Percentiles rank a stretch among this genome's conserved stretches.
phyloP scores from a whole-genome alignment of 148 eudicot genomes.

The Rhododendron mucronatum region DNA sequence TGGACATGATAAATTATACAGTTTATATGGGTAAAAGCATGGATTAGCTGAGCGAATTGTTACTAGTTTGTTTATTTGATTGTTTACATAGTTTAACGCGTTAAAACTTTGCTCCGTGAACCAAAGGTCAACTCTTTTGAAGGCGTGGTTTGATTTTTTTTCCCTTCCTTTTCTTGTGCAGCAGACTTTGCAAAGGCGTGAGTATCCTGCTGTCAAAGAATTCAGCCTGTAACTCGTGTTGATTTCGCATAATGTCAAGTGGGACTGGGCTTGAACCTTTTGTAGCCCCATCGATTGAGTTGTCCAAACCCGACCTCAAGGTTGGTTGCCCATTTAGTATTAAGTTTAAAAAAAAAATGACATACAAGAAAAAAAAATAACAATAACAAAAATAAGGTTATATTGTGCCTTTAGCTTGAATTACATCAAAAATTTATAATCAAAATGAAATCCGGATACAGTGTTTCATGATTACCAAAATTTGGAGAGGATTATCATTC shows the following conservation, averaged over 20 bases:
- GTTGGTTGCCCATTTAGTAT: no score
- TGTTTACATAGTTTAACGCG: not conserved
- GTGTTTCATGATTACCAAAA: no score
- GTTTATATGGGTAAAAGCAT: not conserved
- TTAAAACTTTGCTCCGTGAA: not conserved
- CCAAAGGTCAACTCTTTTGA: constrained; percentile 3
- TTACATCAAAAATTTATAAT: no score
- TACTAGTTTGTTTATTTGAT: not conserved
- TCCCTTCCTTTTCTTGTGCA: not conserved
- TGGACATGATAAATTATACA: not conserved
- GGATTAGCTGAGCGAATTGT: constrained; percentile 3
- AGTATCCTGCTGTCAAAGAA: not conserved
- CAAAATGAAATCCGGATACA: no score
- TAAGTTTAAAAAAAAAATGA: no score
- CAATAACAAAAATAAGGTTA: no score
- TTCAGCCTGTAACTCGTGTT: constrained; percentile 13
- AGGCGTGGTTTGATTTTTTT: not conserved
- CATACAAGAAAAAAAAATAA: no score
- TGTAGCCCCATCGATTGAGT: not conserved
- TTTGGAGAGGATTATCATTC: no score
- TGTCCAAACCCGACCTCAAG: no score
- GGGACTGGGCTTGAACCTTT: constrained; percentile 77
- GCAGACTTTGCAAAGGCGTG: constrained; percentile 12
- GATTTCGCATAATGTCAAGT: constrained; percentile 44
- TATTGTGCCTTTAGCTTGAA: no score